Evolutionary conservation across 352 stramenopile species (phyloP).

Genomic region (Stephanocyclus meneghinianus): DNA sequence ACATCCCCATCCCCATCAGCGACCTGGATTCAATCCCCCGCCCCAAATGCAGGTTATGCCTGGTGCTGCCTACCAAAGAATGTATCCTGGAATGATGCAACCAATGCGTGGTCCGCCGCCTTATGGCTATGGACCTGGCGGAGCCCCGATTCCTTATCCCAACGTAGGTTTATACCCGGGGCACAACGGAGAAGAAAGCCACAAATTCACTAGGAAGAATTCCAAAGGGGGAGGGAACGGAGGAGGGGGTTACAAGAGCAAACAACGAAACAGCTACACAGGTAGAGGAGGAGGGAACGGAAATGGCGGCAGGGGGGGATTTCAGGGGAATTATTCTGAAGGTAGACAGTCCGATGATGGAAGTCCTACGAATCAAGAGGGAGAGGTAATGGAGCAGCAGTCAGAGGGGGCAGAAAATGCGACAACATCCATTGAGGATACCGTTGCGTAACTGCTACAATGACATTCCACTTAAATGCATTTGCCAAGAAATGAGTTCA

Average conservation of each 20-base stretch:
- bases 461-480: neutral
- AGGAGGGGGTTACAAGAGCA: conserved; percentile 22
- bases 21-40: conserved; percentile 12
- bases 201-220: conserved; percentile 18
- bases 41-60: conserved; percentile 28
- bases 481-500: neutral
- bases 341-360: conserved; percentile 3
- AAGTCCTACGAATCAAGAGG: conserved; percentile 5
- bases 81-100: conserved; percentile 19
- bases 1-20: conserved; percentile 20
- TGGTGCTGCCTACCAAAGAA: conserved; percentile 8
- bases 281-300: conserved; percentile 7
- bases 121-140: conserved; percentile 16
- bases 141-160: conserved; percentile 3
- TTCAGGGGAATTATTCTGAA: conserved; percentile 23
- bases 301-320: conserved; percentile 6
- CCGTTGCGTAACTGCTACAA: neutral
- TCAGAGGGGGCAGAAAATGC: neutral
- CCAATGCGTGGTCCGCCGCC: conserved; percentile 1
- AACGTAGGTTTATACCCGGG: neutral
- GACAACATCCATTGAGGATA: neutral
- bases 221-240: conserved; percentile 3
- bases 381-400: neutral
- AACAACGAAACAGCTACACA: conserved; percentile 15
- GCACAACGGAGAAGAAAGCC: conserved; percentile 11